These are phyloP conservation scores for Phialophora macrospora DNA, from an alignment of 2,329 filamentous ascomycete species.

Conservation along the genomic window DNA sequence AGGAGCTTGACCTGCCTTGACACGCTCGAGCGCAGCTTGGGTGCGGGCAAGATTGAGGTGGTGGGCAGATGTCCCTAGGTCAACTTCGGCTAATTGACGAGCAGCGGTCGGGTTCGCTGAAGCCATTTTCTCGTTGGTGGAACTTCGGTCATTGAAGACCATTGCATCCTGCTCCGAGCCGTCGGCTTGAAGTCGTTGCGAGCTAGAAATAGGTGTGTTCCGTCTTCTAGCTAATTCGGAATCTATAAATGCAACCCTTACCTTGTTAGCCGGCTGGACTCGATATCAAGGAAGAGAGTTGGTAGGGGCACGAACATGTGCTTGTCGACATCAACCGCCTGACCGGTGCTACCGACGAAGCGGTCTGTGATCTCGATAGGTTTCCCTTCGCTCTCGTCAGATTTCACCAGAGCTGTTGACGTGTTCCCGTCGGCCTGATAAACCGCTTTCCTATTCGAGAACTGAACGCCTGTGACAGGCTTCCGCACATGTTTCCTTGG, in stretches of 20 bases:
- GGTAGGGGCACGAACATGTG: conserved; percentile 62
- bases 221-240: conserved; percentile 65
- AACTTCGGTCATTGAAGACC: conserved; percentile 26
- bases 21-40: conserved; percentile 51
- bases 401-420: conserved; percentile 15
- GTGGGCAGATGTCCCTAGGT: conserved; percentile 56
- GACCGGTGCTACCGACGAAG: conserved; percentile 64
- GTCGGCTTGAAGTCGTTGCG: conserved; percentile 5
- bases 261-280: conserved; percentile 59
- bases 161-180: conserved; percentile 5
- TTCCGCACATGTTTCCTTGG: conserved; percentile 25
- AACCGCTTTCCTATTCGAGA: conserved; percentile 27
- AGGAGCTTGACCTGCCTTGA: conserved; percentile 42
- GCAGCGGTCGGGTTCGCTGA: conserved; percentile 50
- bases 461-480: conserved; percentile 31
- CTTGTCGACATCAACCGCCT: conserved; percentile 62
- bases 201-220: not conserved
- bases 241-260: conserved; percentile 71
- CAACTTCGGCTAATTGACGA: conserved; percentile 63
- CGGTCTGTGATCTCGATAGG: conserved; percentile 54
- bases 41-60: conserved; percentile 52
- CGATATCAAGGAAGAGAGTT: not conserved
- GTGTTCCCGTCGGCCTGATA: conserved; percentile 1
- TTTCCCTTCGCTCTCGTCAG: conserved; percentile 35
- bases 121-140: conserved; percentile 41